These are phyloP conservation scores for Rhynchosporium secalis DNA, from an alignment of 2,329 filamentous ascomycete species.

Conservation along the genomic window DNA sequence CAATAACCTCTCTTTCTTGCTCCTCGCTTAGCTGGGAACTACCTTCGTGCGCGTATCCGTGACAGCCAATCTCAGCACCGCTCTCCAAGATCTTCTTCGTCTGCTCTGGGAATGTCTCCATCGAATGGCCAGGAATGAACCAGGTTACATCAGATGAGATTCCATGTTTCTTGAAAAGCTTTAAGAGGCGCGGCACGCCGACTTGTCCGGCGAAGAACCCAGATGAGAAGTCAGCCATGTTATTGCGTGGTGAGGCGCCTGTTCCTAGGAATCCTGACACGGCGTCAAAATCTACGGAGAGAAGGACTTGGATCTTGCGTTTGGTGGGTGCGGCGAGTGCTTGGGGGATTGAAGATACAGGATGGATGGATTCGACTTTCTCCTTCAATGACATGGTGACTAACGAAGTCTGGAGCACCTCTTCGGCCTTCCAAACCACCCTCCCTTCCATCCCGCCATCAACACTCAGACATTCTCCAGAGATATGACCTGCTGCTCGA, in stretches of 20 bases:
- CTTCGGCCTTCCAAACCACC: slow-evolving; percentile 48
- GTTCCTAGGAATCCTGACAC: slow-evolving; percentile 62
- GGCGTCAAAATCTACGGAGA: slow-evolving; percentile 46
- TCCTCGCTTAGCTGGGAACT: slow-evolving; percentile 47
- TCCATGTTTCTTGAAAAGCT: slow-evolving; percentile 51
- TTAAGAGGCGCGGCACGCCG: slow-evolving; percentile 56
- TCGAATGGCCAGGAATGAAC: slow-evolving; percentile 60
- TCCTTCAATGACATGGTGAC: slow-evolving; percentile 12
- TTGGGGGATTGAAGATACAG: slow-evolving; percentile 13
- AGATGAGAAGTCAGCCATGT: slow-evolving; percentile 54
- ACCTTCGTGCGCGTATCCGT: slow-evolving; percentile 39
- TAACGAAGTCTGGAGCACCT: slow-evolving; percentile 11
- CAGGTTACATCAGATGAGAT: slow-evolving; percentile 56
- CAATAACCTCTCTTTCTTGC: slow-evolving; percentile 52
- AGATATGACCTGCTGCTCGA: slow-evolving; percentile 54
- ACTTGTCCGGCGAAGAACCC: slow-evolving; percentile 40
- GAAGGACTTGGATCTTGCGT: slow-evolving; percentile 29
- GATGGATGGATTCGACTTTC: slow-evolving; percentile 15
- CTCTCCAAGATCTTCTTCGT: slow-evolving; percentile 51
- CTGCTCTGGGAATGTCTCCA: slow-evolving; percentile 56
- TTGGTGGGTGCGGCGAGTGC: slow-evolving; percentile 11
- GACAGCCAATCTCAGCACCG: slow-evolving; percentile 51
- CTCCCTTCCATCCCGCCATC: slow-evolving; percentile 51
- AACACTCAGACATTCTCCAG: slow-evolving; percentile 53
- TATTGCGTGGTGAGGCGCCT: slow-evolving; percentile 50